phyloP scores from a whole-genome alignment of 768 basidiomycete species.

The Suillus ampliporus region DNA sequence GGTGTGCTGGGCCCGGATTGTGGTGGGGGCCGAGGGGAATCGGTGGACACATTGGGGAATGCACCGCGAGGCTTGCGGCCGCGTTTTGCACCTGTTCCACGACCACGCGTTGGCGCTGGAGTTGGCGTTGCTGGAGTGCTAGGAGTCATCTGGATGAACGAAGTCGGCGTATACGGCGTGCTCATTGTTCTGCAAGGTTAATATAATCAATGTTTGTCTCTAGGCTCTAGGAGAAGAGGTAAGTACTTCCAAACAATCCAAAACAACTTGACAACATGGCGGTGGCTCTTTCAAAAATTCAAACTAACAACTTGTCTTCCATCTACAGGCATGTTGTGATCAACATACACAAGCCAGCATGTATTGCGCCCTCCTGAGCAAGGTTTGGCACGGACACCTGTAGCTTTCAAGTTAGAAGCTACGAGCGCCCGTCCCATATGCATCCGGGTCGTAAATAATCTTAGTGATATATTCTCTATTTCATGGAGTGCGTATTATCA shows the following conservation, averaged over 20 bases:
- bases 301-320: too few species aligned
- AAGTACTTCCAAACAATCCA: background rate
- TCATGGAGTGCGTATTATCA: too few species aligned
- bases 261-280: background rate
- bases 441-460: too few species aligned
- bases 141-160: slow-evolving; percentile 35
- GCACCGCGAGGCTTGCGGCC: slow-evolving; percentile 54
- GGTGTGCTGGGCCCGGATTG: slow-evolving; percentile 19
- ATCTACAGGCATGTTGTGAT: too few species aligned
- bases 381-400: too few species aligned
- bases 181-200: slow-evolving; percentile 22
- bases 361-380: too few species aligned
- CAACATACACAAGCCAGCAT: too few species aligned
- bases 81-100: slow-evolving; percentile 45
- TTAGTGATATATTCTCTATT: too few species aligned
- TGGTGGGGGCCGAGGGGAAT: slow-evolving; percentile 17
- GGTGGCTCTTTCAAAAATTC: too few species aligned
- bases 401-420: too few species aligned
- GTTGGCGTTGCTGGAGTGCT: slow-evolving; percentile 18
- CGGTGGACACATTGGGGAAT: slow-evolving; percentile 31
- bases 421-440: too few species aligned
- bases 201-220: background rate
- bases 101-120: slow-evolving; percentile 26
- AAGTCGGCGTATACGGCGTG: slow-evolving; percentile 24
- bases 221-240: background rate